Conservation (phyloP, 257 asterid species). For the Jacaranda mimosifolia region DNA sequence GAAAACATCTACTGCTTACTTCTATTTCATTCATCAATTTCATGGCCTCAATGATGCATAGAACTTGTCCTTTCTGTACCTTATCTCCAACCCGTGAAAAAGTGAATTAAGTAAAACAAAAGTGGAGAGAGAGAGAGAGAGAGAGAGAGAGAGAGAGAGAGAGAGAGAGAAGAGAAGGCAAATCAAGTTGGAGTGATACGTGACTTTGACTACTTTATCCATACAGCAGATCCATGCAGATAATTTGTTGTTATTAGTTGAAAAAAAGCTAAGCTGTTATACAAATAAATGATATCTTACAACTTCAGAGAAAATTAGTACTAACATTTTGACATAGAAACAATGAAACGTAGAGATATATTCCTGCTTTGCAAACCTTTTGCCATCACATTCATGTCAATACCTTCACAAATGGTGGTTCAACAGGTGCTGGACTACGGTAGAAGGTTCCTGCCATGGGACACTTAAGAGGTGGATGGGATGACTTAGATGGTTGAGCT, state of each 20-base stretch:
- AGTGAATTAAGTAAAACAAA: slow-evolving; percentile 20
- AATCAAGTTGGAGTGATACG: too few relatives aligned
- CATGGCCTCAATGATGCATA: slow-evolving; percentile 95
- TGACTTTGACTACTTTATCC: too few relatives aligned
- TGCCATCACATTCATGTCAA: slow-evolving; percentile 16
- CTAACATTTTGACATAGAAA: not conserved
- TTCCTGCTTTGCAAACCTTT: slow-evolving; percentile 10
- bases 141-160: not conserved
- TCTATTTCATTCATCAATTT: slow-evolving; percentile 97
- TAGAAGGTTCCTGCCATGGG: slow-evolving; percentile 98
- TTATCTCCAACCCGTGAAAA: slow-evolving; percentile 79
- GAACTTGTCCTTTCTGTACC: slow-evolving; percentile 89
- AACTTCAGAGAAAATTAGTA: slow-evolving; percentile 6
- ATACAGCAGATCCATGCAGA: too few relatives aligned
- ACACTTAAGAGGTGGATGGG: slow-evolving; percentile 73
- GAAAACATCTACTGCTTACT: slow-evolving; percentile 51
- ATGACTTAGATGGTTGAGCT: slow-evolving; percentile 65
- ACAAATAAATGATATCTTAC: too few relatives aligned
- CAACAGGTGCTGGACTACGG: slow-evolving; percentile 85
- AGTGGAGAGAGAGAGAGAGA: not conserved
- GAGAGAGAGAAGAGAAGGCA: too few relatives aligned
- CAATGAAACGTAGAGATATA: not conserved
- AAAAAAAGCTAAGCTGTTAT: too few relatives aligned
- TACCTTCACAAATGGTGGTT: slow-evolving; percentile 89
- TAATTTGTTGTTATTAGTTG: too few relatives aligned